Conservation (phyloP, 495 filamentous ascomycete species). For the Talaromyces ruber region DNA sequence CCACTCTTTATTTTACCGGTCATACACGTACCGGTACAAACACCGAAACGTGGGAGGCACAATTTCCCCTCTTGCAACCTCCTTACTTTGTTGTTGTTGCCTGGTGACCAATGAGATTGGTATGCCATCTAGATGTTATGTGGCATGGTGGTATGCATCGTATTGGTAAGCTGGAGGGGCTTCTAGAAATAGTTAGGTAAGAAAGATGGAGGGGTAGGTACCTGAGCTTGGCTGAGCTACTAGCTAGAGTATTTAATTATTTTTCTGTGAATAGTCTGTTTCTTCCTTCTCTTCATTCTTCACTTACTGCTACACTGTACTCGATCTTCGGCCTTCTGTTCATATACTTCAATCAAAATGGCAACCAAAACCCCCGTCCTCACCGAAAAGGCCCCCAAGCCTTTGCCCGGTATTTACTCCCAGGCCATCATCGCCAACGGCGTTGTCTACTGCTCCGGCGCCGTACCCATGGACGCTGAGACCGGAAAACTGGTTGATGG, state of each 20-base stretch:
- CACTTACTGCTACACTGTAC: neutral
- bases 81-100: neutral
- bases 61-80: neutral
- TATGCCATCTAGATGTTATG: neutral
- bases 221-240: neutral
- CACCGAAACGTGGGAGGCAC: neutral
- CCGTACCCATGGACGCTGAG: slow-evolving; percentile 34
- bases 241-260: neutral
- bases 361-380: slow-evolving; percentile 27
- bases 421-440: slow-evolving; percentile 50
- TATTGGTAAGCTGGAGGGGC: neutral
- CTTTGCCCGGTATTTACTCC: slow-evolving; percentile 43
- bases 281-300: neutral
- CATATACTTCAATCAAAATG: slow-evolving; percentile 10
- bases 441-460: slow-evolving; percentile 50
- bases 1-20: neutral
- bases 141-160: neutral
- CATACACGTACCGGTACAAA: neutral
- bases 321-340: neutral
- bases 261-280: neutral
- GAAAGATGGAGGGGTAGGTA: neutral
- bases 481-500: slow-evolving; percentile 39
- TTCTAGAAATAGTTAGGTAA: too few relatives aligned
- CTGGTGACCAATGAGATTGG: neutral
- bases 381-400: slow-evolving; percentile 43